Base-by-base conservation (phyloP, 352 stramenopile species). In the Pythium grandisporangium region DNA sequence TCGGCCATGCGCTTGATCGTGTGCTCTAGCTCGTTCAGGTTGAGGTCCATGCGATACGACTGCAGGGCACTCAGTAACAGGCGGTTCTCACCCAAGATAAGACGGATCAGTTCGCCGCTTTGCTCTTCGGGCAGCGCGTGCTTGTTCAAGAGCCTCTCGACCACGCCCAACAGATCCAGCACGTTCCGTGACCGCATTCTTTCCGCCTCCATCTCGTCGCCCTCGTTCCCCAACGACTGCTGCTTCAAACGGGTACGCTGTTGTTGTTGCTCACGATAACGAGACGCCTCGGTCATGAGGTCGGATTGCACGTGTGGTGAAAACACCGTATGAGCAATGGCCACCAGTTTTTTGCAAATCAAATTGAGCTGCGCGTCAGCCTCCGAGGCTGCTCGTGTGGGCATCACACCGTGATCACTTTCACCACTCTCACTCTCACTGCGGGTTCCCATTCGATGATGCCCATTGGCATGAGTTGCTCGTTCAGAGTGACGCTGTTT, bases 121-220 rank as follows among this genome's bases (percentile, higher is more conserved):
- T 81, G 58, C 16, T 84, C 69, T 47, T 87, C 74, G 12, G 58
- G 52, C 20, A 87, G 55, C 26, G 56, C 62, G 37, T 79, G 74
- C 45, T 75, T 73, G 49, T 71, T 71, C 30, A 87, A 42, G 26
- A 87, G 48, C 33, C 42, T 55, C 55, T 84, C 70, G 5, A 83
- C 45, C 10, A 81, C 21, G 0, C 19, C 42, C 2, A 87, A 44
- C 16, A 87, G 46, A n/a, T n/a, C n/a, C n/a, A n/a, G n/a, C n/a
- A n/a, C n/a, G n/a, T n/a, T n/a, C n/a, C n/a, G n/a, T n/a, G n/a
- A n/a, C n/a, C n/a, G n/a, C n/a, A n/a, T n/a, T n/a, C n/a, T n/a
- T n/a, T n/a, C n/a, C n/a, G n/a, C n/a, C 51, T 87, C 63, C 51
- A 78, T 64, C 7, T 64, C 55, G 4, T 65, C 51, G n/a, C 42